Base-by-base conservation (phyloP, 1,284 basidiomycete genomes). In the Austroboletus niveus region DNA sequence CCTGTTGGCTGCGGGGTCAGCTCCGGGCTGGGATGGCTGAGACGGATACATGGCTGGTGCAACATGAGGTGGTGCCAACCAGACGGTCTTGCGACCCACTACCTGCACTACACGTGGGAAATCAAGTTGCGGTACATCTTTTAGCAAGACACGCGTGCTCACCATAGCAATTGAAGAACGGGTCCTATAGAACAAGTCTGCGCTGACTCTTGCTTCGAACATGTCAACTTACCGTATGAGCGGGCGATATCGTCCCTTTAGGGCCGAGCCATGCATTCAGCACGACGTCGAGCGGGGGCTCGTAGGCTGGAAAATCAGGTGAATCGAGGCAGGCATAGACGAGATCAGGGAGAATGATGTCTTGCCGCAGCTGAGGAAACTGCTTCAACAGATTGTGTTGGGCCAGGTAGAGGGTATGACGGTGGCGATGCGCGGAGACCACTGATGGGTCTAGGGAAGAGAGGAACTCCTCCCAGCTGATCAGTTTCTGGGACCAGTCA, bases 101-200 rank as follows among this genome's bases (percentile, higher is more conserved):
- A 96, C 81, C 75, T 98, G 95, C 1, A 86, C 92, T 94, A 42
- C 7, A 34, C 43, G 57, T 42, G 49, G n/a, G 51, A 55, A 32
- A 48, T 51, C 17, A 53, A 49, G 47, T 43, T 31, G 35, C 15
- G 45, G 20, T 22, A 30, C 6, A 9, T 46, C 50, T 45, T 44
- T 54, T 44, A 10, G 35, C 22, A 8, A 40, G 35, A 5, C 51
- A 42, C 36, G 45, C 34, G 47, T 36, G 44, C 58, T 46, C 69
- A 93, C 92, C 84, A 68, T 92, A 98, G 57, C 89, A 81, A 67
- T 99, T 99, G 72, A 83, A 93, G 72, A 87, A 97, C 0, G 94
- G 94, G 66, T 99, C 96, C 92, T 94, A 20, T 61, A 20, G 14
- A 49, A 51, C 49, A 31, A 42, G 44, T 55, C 36, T 17, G 32